These are phyloP conservation scores for Solanum ossicruentum DNA, from an alignment of 257 asterid genomes.

Conservation along the genomic window DNA sequence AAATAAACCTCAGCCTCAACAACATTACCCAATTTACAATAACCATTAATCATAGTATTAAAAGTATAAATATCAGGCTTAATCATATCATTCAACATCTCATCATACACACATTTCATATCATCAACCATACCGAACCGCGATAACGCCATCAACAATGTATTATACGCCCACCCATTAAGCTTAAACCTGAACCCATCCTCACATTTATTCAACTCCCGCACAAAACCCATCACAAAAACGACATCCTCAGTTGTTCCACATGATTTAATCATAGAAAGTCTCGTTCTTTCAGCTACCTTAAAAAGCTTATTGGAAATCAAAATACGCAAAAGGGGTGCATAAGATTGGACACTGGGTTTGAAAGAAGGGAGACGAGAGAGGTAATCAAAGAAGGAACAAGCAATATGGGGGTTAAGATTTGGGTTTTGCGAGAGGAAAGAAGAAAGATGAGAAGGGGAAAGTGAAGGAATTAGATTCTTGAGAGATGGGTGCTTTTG, in stretches of 20 bases:
- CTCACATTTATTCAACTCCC: slow-evolving; percentile 31
- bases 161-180: slow-evolving; percentile 41
- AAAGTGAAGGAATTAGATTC: slow-evolving; percentile 35
- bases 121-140: slow-evolving; percentile 43
- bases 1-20: slow-evolving; percentile 40
- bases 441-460: slow-evolving; percentile 37
- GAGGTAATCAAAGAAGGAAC: slow-evolving; percentile 30
- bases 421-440: slow-evolving; percentile 39
- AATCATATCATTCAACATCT: slow-evolving; percentile 50
- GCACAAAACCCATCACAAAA: slow-evolving; percentile 20
- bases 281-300: slow-evolving; percentile 33
- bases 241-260: slow-evolving; percentile 26
- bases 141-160: slow-evolving; percentile 42
- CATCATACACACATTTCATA: slow-evolving; percentile 43
- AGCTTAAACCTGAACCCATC: slow-evolving; percentile 27
- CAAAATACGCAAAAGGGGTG: slow-evolving; percentile 38
- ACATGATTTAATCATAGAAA: slow-evolving; percentile 46
- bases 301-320: slow-evolving; percentile 24
- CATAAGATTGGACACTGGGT: slow-evolving; percentile 31
- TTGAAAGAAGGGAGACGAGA: slow-evolving; percentile 37
- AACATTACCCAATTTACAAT: slow-evolving; percentile 59
- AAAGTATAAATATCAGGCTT: slow-evolving; percentile 62
- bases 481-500: slow-evolving; percentile 45
- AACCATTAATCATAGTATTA: slow-evolving; percentile 59
- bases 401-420: slow-evolving; percentile 49